A percentile compares a stretch with the other conserved stretches of the same genome.
These are phyloP conservation scores for Solanum hybrid DNA, from an alignment of 305 asterid genomes.

Conservation along the genomic window DNA sequence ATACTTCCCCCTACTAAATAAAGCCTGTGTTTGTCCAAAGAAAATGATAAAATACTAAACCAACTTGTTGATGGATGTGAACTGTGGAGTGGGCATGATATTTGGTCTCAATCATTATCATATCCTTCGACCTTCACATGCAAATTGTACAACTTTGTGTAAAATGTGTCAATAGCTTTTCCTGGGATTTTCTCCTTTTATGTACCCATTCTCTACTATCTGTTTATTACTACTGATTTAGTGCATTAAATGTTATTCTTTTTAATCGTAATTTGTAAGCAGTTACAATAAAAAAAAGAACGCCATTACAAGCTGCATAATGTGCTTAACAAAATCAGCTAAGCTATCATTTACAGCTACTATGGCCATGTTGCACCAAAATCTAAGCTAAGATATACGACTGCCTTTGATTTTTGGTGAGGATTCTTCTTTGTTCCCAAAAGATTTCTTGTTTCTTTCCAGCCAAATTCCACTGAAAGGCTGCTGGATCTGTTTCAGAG, in stretches of 20 bases:
- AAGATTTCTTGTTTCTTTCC: background rate
- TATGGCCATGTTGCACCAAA: background rate
- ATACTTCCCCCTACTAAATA: background rate
- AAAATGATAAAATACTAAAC: background rate
- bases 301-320: background rate
- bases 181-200: background rate
- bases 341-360: background rate
- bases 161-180: background rate
- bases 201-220: background rate
- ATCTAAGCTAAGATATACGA: background rate
- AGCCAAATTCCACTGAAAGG: background rate
- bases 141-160: background rate
- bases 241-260: background rate
- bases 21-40: background rate
- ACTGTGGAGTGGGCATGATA: background rate
- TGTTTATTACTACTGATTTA: background rate
- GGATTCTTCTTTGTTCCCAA: background rate
- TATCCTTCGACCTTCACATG: background rate
- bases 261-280: background rate
- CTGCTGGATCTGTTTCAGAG: background rate
- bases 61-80: background rate
- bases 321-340: background rate
- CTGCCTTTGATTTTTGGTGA: background rate
- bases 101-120: background rate
- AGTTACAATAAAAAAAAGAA: background rate